These are phyloP conservation scores for Gaeumannomyces sp. DNA, from an alignment of 2,329 filamentous ascomycete species.

Conservation along the genomic window DNA sequence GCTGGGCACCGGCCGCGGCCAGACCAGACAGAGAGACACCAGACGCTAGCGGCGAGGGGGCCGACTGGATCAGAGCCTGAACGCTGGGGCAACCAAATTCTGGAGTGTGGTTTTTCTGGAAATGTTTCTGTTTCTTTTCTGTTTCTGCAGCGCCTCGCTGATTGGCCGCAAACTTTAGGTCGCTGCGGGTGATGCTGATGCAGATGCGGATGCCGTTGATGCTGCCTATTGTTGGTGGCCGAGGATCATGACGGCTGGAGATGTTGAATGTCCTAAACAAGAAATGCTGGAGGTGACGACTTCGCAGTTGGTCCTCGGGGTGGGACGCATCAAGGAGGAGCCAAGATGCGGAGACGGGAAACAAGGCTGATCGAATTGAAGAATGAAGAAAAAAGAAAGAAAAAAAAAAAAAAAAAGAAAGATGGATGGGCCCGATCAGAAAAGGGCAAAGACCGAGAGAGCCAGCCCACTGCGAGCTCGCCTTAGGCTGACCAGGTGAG, in stretches of 20 bases:
- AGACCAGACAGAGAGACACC: not conserved
- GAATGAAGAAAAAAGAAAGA: constrained; percentile 10
- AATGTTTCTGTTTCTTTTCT: not conserved
- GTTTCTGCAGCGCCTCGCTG: not conserved
- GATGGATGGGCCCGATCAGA: constrained; percentile 7
- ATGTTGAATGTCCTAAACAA: not conserved
- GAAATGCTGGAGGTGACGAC: not conserved
- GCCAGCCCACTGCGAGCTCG: not conserved
- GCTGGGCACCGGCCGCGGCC: not conserved
- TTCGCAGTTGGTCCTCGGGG: not conserved
- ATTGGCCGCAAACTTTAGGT: not conserved
- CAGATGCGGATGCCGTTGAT: not conserved
- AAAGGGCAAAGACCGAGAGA: constrained; percentile 10
- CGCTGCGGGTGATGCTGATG: not conserved
- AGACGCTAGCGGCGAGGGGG: constrained; percentile 1
- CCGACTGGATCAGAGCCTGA: not conserved
- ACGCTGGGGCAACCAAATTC: not conserved
- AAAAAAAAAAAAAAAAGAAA: constrained; percentile 11
- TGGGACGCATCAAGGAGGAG: not conserved
- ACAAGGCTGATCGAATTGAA: not conserved
- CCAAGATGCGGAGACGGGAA: not conserved
- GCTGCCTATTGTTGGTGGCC: not conserved
- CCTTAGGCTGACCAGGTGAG: not conserved
- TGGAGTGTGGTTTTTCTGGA: not conserved
- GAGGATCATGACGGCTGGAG: not conserved